Base-by-base conservation (phyloP, 331 rosid species). In the Cydonia oblonga region DNA sequence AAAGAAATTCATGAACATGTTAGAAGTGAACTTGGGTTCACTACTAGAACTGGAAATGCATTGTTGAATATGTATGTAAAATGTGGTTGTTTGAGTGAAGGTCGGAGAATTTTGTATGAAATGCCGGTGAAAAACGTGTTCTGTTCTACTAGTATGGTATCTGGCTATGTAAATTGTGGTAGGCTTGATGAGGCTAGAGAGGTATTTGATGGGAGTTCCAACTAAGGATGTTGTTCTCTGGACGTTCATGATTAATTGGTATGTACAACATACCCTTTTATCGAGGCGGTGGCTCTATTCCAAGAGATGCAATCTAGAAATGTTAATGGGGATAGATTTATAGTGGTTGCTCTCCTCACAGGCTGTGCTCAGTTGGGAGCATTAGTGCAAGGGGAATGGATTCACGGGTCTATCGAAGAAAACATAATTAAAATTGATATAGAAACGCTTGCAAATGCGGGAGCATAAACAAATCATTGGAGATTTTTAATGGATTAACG, bases 401-500 rank as follows among this genome's bases (percentile, higher is more conserved):
- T 88, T 82, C 95, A 88, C 69, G 75, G 77, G 69, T 88, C 75
- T 70, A 71, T 88, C 46, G 76, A 64, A 7, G 86, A 82, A 60
- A 78, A 78, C 61, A 72, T 71, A 63, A 81, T 88, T 52, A 30
- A 9, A 9, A 46, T n/a, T n/a, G n/a, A n/a, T 40, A 81, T 84
- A 65, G 96, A 90, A 83, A 85, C 90, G 92, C 88, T 85, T 80
- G 87, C 91, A 9, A 88, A 83, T 88, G 96, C 73, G 90, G 96
- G 38, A 77, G 74, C 70, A 62, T 88, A 30, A 87, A 88, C 57
- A 79, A 85, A 69, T 85, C 90, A 35, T 12, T 90, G 93, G 92
- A n/a, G n/a, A n/a, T n/a, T n/a, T n/a, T n/a, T n/a, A n/a, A n/a
- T n/a, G n/a, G n/a, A n/a, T n/a, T n/a, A n/a, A n/a, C n/a, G n/a